Base-by-base conservation (phyloP, 2,329 filamentous ascomycete genomes). In the Hypoxylon rubiginosum region DNA sequence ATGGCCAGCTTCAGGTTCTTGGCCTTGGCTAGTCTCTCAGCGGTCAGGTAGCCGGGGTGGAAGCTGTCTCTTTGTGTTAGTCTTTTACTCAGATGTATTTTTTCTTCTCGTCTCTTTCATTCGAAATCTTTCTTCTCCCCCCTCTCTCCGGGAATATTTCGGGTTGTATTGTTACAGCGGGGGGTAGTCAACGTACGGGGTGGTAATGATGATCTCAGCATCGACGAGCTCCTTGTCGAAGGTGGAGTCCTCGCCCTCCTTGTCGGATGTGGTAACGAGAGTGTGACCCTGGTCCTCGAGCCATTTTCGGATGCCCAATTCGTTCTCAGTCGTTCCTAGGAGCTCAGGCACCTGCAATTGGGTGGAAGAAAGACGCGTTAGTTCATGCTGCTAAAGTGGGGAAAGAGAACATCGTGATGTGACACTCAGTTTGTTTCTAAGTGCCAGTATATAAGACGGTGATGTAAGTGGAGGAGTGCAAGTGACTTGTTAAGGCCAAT, bases 1-100 rank as follows among this genome's bases (percentile, higher is more conserved):
- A 99, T 84, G 80, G 95, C 95, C 68, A 99, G 86, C 90, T 98
- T 98, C 77, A 99, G 92, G 64, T 99, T 98, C 92, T 98, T 98
- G 74, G 96, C 96, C 86, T 96, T 97, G 77, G 93, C 93, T 61
- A 99, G 90, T 79, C 96, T 94, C 86, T 98, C 95, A 58, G 93
- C 93, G 53, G 92, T 98, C 64, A 99, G 91, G 87, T 99, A 99
- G 71, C 95, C 96, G 58, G 95, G 95, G 86, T 98, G 95, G 91
- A 98, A 98, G 79, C 93, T 97, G 74, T 59, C 1, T 34, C 1
- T 36, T 30, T 46, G 39, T 53, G 65, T 74, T 61, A 73, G 71
- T 59, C 21, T 53, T 36, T 19, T 19, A 13, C 15, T 26, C 36
- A n/a, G 34, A 28, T 28, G 24, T n/a, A n/a, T n/a, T n/a, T n/a